Evolutionary conservation across 129 eudicot genomes (phyloP).

Genomic region (Cynara cardunculus): DNA sequence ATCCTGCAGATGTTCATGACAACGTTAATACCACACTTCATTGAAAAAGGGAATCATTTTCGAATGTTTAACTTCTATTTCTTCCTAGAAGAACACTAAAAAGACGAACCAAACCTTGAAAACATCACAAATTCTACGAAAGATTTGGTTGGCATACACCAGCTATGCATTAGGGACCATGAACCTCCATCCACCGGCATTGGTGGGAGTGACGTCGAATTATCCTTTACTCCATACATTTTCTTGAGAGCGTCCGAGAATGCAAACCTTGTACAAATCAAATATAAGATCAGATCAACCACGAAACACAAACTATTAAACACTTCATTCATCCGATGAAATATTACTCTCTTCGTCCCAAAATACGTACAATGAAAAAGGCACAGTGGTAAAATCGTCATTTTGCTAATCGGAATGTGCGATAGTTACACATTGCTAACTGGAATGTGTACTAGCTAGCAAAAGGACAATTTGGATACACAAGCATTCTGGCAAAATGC

Average conservation of each 20-base stretch:
- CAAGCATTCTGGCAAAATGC: not conserved
- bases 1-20: conserved; percentile 51
- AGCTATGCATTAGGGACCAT: conserved; percentile 96
- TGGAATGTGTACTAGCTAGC: too few relatives aligned
- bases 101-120: conserved; percentile 54
- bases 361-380: not conserved
- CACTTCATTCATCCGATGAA: not conserved
- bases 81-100: not conserved
- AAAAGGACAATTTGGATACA: too few relatives aligned
- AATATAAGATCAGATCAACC: conserved; percentile 7
- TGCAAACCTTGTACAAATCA: conserved; percentile 53
- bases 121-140: conserved; percentile 91
- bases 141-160: conserved; percentile 91
- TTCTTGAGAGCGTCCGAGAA: conserved; percentile 73
- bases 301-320: not conserved
- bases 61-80: not conserved
- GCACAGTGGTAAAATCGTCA: too few relatives aligned
- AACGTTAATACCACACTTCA: not conserved
- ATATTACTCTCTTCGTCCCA: not conserved
- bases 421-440: too few relatives aligned
- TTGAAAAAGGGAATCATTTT: not conserved
- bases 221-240: conserved; percentile 77
- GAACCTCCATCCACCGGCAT: conserved; percentile 85
- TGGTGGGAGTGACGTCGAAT: conserved; percentile 67
- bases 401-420: too few relatives aligned